These are phyloP conservation scores for Tilletia setariae DNA, from an alignment of 1,284 basidiomycete genomes.

Conservation along the genomic window DNA sequence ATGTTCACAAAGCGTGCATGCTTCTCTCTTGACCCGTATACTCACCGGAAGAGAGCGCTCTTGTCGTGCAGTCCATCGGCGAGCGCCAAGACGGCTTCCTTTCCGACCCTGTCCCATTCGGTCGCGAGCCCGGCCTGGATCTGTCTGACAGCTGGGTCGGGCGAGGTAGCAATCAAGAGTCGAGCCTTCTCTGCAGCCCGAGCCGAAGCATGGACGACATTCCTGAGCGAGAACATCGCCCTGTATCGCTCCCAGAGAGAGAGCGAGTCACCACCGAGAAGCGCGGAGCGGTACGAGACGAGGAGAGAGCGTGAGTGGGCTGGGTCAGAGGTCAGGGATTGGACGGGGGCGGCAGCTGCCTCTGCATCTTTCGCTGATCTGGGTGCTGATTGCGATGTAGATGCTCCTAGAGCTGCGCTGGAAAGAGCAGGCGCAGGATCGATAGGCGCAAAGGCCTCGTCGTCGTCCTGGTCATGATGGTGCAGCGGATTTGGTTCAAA, in stretches of 20 bases:
- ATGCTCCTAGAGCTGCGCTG: constrained; percentile 25
- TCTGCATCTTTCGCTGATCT: constrained; percentile 32
- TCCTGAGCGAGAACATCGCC: constrained; percentile 92
- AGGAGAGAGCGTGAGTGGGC: constrained; percentile 55
- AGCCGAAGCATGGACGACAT: constrained; percentile 40
- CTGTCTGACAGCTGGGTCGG: not conserved
- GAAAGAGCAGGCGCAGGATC: constrained; percentile 79
- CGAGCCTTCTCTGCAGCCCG: constrained; percentile 13
- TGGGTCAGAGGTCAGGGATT: constrained; percentile 39
- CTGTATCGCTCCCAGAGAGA: constrained; percentile 91
- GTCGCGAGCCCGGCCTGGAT: not conserved
- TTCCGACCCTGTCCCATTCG: constrained; percentile 20
- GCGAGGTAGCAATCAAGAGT: not conserved
- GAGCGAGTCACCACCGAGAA: constrained; percentile 66
- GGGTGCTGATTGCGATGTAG: constrained; percentile 53
- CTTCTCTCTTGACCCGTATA: constrained; percentile 20
- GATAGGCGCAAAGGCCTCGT: constrained; percentile 70
- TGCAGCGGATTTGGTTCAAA: too few relatives aligned
- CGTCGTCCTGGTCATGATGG: constrained; percentile 13
- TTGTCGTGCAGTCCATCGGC: constrained; percentile 80
- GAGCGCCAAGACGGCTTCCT: constrained; percentile 78
- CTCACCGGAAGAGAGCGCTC: constrained; percentile 81
- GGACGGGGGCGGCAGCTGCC: constrained; percentile 33
- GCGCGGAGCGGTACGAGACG: constrained; percentile 62
- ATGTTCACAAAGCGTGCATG: not conserved